These are phyloP conservation scores for Trichoderma sp. DNA, from an alignment of 2,329 filamentous ascomycete species.

Conservation along the genomic window DNA sequence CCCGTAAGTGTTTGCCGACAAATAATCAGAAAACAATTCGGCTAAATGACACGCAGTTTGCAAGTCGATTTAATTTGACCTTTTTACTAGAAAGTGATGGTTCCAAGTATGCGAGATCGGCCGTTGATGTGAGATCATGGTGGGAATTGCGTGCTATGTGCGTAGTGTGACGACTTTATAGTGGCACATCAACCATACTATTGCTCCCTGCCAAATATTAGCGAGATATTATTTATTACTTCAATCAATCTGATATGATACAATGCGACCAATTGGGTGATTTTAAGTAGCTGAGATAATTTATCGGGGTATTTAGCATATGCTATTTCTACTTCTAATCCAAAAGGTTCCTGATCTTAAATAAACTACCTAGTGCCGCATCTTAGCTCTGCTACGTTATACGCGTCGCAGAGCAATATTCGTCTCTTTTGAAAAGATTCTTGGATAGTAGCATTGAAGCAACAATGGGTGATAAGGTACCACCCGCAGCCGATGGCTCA, in stretches of 20 bases:
- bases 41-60: background rate
- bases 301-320: background rate
- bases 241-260: background rate
- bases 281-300: background rate
- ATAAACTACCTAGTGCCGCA: background rate
- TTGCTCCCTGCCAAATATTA: background rate
- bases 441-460: background rate
- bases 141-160: slow-evolving; percentile 22
- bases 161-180: slow-evolving; percentile 20
- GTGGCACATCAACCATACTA: slow-evolving; percentile 1
- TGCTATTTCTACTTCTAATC: background rate
- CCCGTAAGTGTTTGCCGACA: background rate
- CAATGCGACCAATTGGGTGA: background rate
- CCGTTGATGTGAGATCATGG: slow-evolving; percentile 23
- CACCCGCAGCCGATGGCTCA: background rate
- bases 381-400: background rate
- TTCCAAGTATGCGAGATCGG: slow-evolving; percentile 17
- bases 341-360: background rate
- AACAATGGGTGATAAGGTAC: background rate
- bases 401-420: background rate
- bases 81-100: background rate
- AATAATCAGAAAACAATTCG: background rate
- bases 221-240: background rate
- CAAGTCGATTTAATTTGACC: background rate
- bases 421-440: background rate